Base-by-base conservation (phyloP, 257 asterid species). In the Solanum paucissectum region DNA sequence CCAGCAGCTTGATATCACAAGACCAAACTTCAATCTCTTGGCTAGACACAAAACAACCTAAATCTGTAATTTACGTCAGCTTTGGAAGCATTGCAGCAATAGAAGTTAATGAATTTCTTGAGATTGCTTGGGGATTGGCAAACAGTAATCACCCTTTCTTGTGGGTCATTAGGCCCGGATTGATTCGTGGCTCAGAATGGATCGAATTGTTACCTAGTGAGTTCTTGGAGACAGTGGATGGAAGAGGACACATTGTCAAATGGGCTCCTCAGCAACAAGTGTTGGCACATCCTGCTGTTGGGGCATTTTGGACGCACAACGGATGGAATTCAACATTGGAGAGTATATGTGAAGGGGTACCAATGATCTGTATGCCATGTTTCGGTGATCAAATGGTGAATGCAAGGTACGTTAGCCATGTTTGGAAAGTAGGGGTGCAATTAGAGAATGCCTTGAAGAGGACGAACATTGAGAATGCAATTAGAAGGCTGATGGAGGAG, bases 11-110 rank as follows among this genome's bases (percentile, higher is more conserved):
- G 60, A 49, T 88, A 8, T 34, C 73, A 29, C 91, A 91, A 76
- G 93, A 94, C 88, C 88, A 36, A 74, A 90, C 83, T 52, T 91
- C 94, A 3, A 88, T 94, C 32, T 71, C 92, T 0, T 94, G 97
- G 95, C 93, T 93, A 25, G 90, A 92, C 64, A 83, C 84, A 76
- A 93, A 93, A 68, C 40, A 38, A 3, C 86, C 85, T 1, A 90
- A 69, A 3, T 91, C 95, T 1, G 95, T 94, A 9, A 29, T 94
- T 9, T 93, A 92, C 16, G 90, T 91, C 5, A 92, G 93, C 90
- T 91, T 92, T 42, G 95, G 94, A 21, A 93, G 93, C 66, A 8
- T 90, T 6, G 91, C 90, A 58, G 84, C 89, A 5, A 64, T 93
- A 11, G 82, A 90, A 3, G 88, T 88, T 86, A 81, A 25, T 9